Evolutionary conservation across 495 filamentous ascomycete genomes (phyloP), one percentile per base, ranked within the genome.

Genomic region (Penicillium flavigenum): DNA sequence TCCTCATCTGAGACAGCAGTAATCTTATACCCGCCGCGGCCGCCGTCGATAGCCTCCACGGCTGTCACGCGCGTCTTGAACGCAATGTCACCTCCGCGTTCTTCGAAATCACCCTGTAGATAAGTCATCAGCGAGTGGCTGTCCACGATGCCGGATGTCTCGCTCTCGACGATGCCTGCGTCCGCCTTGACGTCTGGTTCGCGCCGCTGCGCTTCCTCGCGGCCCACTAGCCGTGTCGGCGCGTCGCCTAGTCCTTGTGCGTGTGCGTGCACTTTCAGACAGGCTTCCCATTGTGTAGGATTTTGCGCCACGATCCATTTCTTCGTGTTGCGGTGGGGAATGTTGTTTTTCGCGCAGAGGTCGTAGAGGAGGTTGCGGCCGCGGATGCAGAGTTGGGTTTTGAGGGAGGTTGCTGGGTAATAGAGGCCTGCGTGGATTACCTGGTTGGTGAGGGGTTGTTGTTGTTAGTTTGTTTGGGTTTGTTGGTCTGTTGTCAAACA

Each of bases 271-370:
- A 94, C 72, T 14, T 77, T 79, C 43, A 88, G 66, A 2, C 92
- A 81, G 1, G 80, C 83, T 26, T 79, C 81, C 72, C 81, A 83
- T 69, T 97, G 88, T 38, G 76, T 72, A 9, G 76, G 73, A 47
- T 83, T 85, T 73, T 98, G 95, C 2, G 94, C 93, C 1, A 98
- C 86, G 62, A 98, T 87, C 91, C 95, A 96, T 79, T 98, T 98
- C 44, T 91, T 91, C 19, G 81, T 86, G 66, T 87, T 87, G 56
- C 76, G 76, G 75, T 92, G 81, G 0, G 88, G 86, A 51, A 98
- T 88, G 39, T 66, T 60, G 65, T 88, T 73, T 19, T 74, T 69
- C 1, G 74, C 65, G 79, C 93, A 97, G 48, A 92, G 83, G 10
- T 79, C 78, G 74, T 98, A 98, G 61, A 98, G 76, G 72, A 89